Evolutionary conservation across 164 flowering plant species (phyloP), one percentile per base, ranked within the genome.

Genomic region (Litsea cubeba): DNA sequence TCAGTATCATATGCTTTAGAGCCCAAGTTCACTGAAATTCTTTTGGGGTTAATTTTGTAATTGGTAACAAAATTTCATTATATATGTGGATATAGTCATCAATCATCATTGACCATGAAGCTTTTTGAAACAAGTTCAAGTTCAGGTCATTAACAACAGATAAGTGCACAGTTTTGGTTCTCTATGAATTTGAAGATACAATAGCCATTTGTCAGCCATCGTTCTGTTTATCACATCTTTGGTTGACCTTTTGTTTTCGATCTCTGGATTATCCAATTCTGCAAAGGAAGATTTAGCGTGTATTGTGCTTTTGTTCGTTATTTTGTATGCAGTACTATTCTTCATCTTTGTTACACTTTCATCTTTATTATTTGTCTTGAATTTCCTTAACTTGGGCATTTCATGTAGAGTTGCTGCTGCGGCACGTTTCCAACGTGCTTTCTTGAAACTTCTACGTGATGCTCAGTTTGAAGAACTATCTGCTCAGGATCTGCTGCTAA

Each of bases 381-480:
- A 66, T 63, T 24, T 63, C 22, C 69, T 28, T 66, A 66, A 17
- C n/a, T 63, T n/a, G 20, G 35, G 22, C 3, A 63, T 62, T 76
- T 51, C 64, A 40, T 83, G 76, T 70, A 91, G 94, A 73, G 81
- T 88, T 82, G 85, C 89, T 74, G 81, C 83, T 64, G 90, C 91
- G 65, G 82, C 90, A 54, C 96, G 92, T 72, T 95, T 95, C 85
- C 99, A 95, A 86, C 90, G 82, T 35, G 79, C 95, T 76, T 93
- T 93, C 75, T 82, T 93, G 89, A 85, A 88, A 73, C 94, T 95
- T 71, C 91, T 95, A 51, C 69, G 68, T 35, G 75, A 88, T 83
- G 99, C 98, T 66, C 92, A 89, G 81, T 95, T 95, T 85, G 97
- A 95, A 84, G 98, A 95, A 78, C 87, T 95, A 50, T 91, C 99